Evolutionary conservation across 495 filamentous ascomycete species (phyloP).

Genomic region (Lophium mytilinum): DNA sequence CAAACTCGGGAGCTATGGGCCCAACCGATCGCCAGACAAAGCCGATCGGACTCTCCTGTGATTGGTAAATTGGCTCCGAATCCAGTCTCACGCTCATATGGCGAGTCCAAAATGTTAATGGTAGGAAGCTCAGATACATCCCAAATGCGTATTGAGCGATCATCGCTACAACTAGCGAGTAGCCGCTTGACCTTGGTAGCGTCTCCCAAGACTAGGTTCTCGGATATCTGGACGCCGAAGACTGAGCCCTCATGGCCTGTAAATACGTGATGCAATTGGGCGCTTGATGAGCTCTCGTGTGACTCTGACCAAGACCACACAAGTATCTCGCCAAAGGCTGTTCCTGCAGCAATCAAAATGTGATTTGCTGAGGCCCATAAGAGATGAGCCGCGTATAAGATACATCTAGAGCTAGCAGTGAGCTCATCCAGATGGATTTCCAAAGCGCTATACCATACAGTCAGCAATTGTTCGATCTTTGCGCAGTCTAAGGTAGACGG

Average conservation of each 20-base stretch:
- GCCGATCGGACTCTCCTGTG: conserved; percentile 26
- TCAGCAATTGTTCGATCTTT: too few relatives aligned
- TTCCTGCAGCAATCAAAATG: conserved; percentile 76
- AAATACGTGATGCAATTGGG: conserved; percentile 57
- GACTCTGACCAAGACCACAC: conserved; percentile 64
- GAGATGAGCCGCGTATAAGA: conserved; percentile 79
- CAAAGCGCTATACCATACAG: not conserved
- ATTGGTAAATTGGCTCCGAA: conserved; percentile 1
- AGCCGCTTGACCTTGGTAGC: conserved; percentile 42
- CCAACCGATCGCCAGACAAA: conserved; percentile 59
- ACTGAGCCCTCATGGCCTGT: conserved; percentile 90
- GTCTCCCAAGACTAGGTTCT: conserved; percentile 39
- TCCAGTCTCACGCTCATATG: conserved; percentile 39
- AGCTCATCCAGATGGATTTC: conserved; percentile 37
- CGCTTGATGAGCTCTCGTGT: not conserved
- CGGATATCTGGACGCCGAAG: conserved; percentile 77
- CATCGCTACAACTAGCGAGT: conserved; percentile 89
- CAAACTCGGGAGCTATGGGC: conserved; percentile 87
- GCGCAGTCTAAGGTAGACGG: too few relatives aligned
- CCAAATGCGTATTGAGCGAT: conserved; percentile 86
- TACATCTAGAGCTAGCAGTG: conserved; percentile 66
- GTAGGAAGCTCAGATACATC: conserved; percentile 53
- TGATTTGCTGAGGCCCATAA: conserved; percentile 46
- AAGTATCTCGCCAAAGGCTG: conserved; percentile 86
- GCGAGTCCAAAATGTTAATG: conserved; percentile 1